Evolutionary conservation across 2,329 filamentous ascomycete species (phyloP), one percentile per base, ranked within the genome.

Genomic region (Cucurbitaria berberidis): DNA sequence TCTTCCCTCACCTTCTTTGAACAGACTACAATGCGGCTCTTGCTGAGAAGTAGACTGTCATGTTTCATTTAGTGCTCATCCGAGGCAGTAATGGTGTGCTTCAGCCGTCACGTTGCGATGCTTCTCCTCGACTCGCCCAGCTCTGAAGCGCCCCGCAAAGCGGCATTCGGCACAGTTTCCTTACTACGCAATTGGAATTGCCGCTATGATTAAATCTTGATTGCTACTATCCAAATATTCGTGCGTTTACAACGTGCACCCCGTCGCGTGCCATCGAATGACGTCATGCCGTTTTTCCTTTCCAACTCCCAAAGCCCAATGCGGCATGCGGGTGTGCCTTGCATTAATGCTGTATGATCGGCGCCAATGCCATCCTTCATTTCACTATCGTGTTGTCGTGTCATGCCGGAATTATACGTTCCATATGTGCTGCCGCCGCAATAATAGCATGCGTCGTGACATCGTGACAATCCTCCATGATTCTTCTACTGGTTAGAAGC

Each of bases 241-340:
- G 44, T 38, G 21, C 35, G 39, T 30, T 48, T 54, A 49, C 65
- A 55, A 55, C 51, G 34, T 47, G 27, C 38, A 48, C 27, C 39
- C 52, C 50, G 50, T 66, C 55, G 58, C 61, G 55, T 65, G 61
- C 54, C 55, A 50, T 10, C 53, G 38, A 19, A 57, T 69, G 67
- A 72, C 64, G 67, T 72, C 66, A 70, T 60, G 21, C 44, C 47
- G 34, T 44, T 41, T 40, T 38, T 43, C 38, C 42, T 38, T n/a
- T 42, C 50, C 30, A 45, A 51, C 42, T 38, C 16, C 43, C 50
- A 34, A 45, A 51, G 40, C 40, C 57, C 47, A 63, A 65, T 55
- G 56, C 59, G 55, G 62, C 52, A 49, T 51, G 59, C 68, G 69
- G 68, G 64, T 71, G 71, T 73, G 64, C 71, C 71, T 74, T 73